phyloP scores from a whole-genome alignment of 805 yeast genomes.

The Yarrowia hollandica region DNA sequence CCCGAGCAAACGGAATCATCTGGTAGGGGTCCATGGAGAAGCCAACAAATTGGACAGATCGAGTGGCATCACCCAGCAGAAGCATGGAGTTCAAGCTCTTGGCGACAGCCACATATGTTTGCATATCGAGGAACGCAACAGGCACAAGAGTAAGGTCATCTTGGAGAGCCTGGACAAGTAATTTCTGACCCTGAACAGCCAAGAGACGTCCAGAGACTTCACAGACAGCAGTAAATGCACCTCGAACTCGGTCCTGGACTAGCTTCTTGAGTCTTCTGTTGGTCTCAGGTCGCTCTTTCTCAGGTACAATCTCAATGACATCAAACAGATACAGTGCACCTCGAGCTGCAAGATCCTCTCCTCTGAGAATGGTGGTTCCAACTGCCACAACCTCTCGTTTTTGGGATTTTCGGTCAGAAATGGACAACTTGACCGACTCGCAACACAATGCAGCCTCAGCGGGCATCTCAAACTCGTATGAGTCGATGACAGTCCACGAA shows the following conservation, averaged over 20 bases:
- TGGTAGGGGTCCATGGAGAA: constrained; percentile 95
- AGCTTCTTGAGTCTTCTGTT: constrained; percentile 73
- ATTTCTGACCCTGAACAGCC: constrained; percentile 82
- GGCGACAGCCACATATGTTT: constrained; percentile 73
- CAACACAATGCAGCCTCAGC: constrained; percentile 64
- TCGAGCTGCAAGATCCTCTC: constrained; percentile 76
- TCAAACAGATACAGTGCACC: constrained; percentile 78
- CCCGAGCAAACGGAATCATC: constrained; percentile 76
- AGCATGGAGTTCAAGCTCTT: constrained; percentile 81
- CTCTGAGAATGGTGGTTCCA: constrained; percentile 75
- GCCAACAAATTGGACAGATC: constrained; percentile 77
- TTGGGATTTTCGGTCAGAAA: constrained; percentile 41
- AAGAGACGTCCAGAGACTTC: constrained; percentile 82
- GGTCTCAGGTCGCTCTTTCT: constrained; percentile 82
- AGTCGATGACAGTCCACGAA: constrained; percentile 76
- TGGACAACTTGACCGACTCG: constrained; percentile 54
- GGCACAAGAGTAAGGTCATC: constrained; percentile 86
- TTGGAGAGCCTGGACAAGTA: constrained; percentile 75
- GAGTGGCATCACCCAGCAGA: constrained; percentile 76
- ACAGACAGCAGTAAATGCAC: constrained; percentile 76
- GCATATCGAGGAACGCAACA: constrained; percentile 89
- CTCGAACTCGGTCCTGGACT: constrained; percentile 71
- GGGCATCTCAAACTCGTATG: constrained; percentile 56
- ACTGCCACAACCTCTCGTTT: constrained; percentile 68
- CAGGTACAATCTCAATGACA: constrained; percentile 81